Base-by-base conservation (phyloP, 306 rosid species). In the Acmispon strigosus region DNA sequence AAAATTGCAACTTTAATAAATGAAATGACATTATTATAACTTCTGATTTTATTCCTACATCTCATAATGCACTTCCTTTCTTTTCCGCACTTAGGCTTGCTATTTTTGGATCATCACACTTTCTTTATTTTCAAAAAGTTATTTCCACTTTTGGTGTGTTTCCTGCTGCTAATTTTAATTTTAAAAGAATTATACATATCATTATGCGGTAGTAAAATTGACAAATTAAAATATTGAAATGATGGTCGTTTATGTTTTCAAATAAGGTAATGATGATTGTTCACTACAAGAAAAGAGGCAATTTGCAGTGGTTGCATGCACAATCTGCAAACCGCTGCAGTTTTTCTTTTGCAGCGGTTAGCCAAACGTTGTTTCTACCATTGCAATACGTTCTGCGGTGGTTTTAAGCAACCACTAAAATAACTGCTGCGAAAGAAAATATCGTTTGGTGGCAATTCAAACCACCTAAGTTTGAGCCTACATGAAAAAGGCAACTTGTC, bases 31-130 rank as follows among this genome's bases (percentile, higher is more conserved):
- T 58, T 51, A 13, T 50, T 66, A 71, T 10, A 27, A 45, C 70
- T 74, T 67, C n/a, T 10, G 62, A 70, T 52, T 34, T 67, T 74
- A 65, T 65, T 65, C 78, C 17, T 48, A 0, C 68, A 37, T 32
- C 62, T 37, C 34, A 29, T 66, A 68, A 34, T 24, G 32, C 53
- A 63, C 41, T 47, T 63, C 44, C 65, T 20, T 51, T 45, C 50
- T 16, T 13, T 55, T 22, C 44, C 19, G 36, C 76, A 53, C 59
- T 11, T 20, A 55, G 58, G 3, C 65, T 69, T 54, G 56, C 68
- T 55, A 63, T 71, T 71, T 37, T 22, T 55, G 73, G 64, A 70
- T 77, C 65, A 6, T 77, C 65, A 6, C 45, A 27, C 74, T 54
- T 37, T 17, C 15, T 48, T 74, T 55, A 41, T 65, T 75, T 80